A percentile compares a stretch with the other conserved stretches of the same genome.
Conservation (phyloP, 306 rosid genomes). For the Prunus mira region DNA sequence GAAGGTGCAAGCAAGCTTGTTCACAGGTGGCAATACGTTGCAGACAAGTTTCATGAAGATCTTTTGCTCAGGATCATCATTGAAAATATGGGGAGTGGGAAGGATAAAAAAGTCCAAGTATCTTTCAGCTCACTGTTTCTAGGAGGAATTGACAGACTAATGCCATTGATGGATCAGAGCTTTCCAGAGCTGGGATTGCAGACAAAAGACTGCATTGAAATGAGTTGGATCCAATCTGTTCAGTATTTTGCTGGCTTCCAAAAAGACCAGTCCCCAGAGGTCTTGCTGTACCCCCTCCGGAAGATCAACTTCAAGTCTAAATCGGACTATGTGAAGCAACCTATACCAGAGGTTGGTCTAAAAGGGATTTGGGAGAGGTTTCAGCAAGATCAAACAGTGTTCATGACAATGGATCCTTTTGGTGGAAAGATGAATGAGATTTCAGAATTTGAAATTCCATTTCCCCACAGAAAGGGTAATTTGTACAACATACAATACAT, state of each 20-base stretch:
- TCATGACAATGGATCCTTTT: slow-evolving; percentile 49
- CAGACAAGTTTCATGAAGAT: slow-evolving; percentile 34
- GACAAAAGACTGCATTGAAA: slow-evolving; percentile 51
- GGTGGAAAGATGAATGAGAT: slow-evolving; percentile 59
- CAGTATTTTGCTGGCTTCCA: slow-evolving; percentile 37
- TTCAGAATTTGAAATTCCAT: slow-evolving; percentile 40
- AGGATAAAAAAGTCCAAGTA: slow-evolving; percentile 16
- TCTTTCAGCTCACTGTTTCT: slow-evolving; percentile 37
- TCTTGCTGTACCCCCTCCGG: slow-evolving; percentile 28
- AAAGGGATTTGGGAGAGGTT: slow-evolving; percentile 48
- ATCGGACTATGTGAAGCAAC: slow-evolving; percentile 48
- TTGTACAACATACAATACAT: slow-evolving; percentile 45
- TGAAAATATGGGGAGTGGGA: slow-evolving; percentile 27
- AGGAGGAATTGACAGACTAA: slow-evolving; percentile 34
- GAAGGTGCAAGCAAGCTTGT: slow-evolving; percentile 32
- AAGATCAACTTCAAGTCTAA: slow-evolving; percentile 54
- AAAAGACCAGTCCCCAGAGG: slow-evolving; percentile 24
- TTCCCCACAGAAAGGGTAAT: slow-evolving; percentile 58
- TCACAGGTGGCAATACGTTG: slow-evolving; percentile 41
- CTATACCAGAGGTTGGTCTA: slow-evolving; percentile 39
- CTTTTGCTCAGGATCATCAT: slow-evolving; percentile 50
- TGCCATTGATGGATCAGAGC: slow-evolving; percentile 38
- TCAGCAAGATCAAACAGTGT: slow-evolving; percentile 29
- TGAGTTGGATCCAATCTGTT: slow-evolving; percentile 53
- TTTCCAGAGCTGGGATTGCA: slow-evolving; percentile 52